These are phyloP conservation scores for Pseudoperonospora humuli DNA, from an alignment of 352 stramenopile species.

Conservation along the genomic window DNA sequence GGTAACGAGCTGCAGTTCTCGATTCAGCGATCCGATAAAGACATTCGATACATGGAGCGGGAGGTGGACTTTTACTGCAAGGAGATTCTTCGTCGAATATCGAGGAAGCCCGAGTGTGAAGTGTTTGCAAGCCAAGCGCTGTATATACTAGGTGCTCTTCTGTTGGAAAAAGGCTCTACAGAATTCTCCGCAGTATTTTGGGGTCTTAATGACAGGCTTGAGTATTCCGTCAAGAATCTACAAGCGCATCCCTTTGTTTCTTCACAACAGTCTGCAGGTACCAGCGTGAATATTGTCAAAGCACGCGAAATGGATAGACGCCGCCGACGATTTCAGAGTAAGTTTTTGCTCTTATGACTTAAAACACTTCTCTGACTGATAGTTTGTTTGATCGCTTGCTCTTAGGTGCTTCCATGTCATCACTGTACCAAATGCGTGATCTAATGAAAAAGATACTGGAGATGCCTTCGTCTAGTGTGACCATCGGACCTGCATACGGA, in stretches of 20 bases:
- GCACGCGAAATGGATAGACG: constrained; percentile 2
- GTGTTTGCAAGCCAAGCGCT: constrained; percentile 38
- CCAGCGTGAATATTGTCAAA: neutral
- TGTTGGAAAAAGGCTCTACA: constrained; percentile 36
- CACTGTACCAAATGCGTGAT: constrained; percentile 40
- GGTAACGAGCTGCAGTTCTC: constrained; percentile 15
- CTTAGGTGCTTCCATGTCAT: constrained; percentile 30
- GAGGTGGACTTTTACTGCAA: constrained; percentile 75
- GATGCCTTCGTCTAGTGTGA: constrained; percentile 9
- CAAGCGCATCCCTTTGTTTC: neutral
- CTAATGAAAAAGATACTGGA: constrained; percentile 26
- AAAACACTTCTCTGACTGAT: neutral
- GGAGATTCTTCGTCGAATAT: constrained; percentile 41
- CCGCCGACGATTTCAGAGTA: constrained; percentile 28
- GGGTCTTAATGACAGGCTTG: constrained; percentile 36
- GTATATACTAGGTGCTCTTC: constrained; percentile 32
- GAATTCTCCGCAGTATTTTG: constrained; percentile 49
- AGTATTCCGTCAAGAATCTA: constrained; percentile 15
- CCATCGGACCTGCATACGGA: constrained; percentile 10
- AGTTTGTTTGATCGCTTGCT: neutral
- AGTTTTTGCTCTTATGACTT: constrained; percentile 1
- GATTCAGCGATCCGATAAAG: constrained; percentile 6
- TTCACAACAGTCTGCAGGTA: constrained; percentile 2
- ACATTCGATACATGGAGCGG: constrained; percentile 44
- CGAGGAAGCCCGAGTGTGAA: constrained; percentile 16